A percentile compares a stretch with the other conserved stretches of the same genome.
Evolutionary conservation across 2,329 filamentous ascomycete genomes (phyloP).

Genomic region (Verticillium tricorpus): DNA sequence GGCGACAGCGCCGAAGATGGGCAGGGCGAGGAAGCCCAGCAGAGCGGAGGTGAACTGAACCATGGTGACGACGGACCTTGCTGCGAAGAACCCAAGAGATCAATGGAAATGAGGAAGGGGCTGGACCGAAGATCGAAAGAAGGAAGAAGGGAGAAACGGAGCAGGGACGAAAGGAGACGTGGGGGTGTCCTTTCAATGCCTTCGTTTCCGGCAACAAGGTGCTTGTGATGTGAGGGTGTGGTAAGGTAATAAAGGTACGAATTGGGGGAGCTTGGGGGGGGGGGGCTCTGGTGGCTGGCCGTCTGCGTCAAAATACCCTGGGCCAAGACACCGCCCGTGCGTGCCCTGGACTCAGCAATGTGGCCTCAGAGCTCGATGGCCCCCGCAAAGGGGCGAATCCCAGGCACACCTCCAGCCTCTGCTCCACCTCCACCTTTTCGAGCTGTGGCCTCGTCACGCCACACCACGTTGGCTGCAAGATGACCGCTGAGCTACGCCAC

Average conservation of each 20-base stretch:
- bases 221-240: neutral
- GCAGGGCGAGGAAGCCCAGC: slow-evolving; percentile 66
- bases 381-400: neutral
- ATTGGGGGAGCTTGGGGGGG: neutral
- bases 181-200: neutral
- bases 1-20: slow-evolving; percentile 60
- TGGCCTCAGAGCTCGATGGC: slow-evolving; percentile 1
- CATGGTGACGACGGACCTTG: slow-evolving; percentile 46
- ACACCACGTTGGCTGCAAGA: neutral
- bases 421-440: neutral
- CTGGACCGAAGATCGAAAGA: neutral
- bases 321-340: neutral
- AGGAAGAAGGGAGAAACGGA: neutral
- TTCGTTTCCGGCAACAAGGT: neutral
- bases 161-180: neutral
- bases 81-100: neutral
- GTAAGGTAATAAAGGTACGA: neutral
- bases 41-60: slow-evolving; percentile 68
- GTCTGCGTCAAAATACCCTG: neutral
- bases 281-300: neutral
- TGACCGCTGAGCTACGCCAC: neutral
- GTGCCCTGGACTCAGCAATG: slow-evolving; percentile 2
- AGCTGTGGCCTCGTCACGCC: neutral
- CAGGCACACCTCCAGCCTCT: neutral
- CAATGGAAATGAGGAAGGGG: neutral